These are phyloP conservation scores for Xylariaceae sp. DNA, from an alignment of 2,329 filamentous ascomycete genomes.

Conservation along the genomic window DNA sequence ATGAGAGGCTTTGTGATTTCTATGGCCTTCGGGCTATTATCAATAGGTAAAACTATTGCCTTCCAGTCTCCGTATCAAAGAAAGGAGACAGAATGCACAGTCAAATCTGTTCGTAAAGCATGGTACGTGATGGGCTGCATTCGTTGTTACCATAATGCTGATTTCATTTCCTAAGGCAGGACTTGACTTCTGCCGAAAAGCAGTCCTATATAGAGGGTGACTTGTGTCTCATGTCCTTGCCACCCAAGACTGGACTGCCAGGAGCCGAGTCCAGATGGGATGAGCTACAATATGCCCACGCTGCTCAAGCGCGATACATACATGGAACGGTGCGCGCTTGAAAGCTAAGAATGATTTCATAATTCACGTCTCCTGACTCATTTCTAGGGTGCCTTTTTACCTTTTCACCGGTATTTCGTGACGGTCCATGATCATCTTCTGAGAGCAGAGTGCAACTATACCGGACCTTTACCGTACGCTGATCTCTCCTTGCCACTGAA, in stretches of 20 bases:
- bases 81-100: slow-evolving; percentile 11
- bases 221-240: slow-evolving; percentile 31
- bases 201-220: slow-evolving; percentile 31
- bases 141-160: background rate
- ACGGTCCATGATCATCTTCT: slow-evolving; percentile 33
- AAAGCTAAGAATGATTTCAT: background rate
- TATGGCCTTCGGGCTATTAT: too few species aligned
- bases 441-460: slow-evolving; percentile 31
- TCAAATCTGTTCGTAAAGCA: slow-evolving; percentile 16
- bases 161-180: slow-evolving; percentile 11
- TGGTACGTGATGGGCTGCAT: slow-evolving; percentile 20
- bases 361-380: background rate
- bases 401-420: slow-evolving; percentile 37
- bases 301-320: slow-evolving; percentile 28
- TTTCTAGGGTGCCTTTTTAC: slow-evolving; percentile 31
- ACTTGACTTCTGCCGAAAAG: slow-evolving; percentile 25
- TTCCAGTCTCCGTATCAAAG: slow-evolving; percentile 12
- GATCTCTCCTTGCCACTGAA: background rate
- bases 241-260: slow-evolving; percentile 23
- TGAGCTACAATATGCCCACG: slow-evolving; percentile 34
- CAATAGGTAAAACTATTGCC: too few species aligned
- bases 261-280: slow-evolving; percentile 33
- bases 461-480: slow-evolving; percentile 23
- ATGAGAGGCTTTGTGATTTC: too few species aligned
- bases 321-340: slow-evolving; percentile 28